Base-by-base conservation (phyloP, 257 asterid genomes). In the Penstemon davidsonii region DNA sequence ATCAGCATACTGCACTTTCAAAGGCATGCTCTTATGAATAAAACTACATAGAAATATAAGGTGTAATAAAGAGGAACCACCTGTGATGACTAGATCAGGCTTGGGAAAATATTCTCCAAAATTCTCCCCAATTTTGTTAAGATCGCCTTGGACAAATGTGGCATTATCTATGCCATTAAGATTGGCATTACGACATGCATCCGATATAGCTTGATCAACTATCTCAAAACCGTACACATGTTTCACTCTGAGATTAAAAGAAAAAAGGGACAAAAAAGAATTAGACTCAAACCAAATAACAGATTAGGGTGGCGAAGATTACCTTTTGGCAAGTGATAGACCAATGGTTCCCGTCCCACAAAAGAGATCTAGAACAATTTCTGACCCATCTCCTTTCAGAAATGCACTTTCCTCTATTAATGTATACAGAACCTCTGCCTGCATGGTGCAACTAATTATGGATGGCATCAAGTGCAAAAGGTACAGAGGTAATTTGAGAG, bases 291-390 rank as follows among this genome's bases (percentile, higher is more conserved):
- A 50, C 68, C 25, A 13, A 59, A 67, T 54, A 13, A 52, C 15
- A 67, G 77, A 47, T 64, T 55, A 53, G 54, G 52, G 19, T 67
- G 46, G 54, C 52, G 73, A 73, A 62, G 64, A 12, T 69, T 76
- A 90, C 98, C 84, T 92, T 73, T 75, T 86, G 62, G 98, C 98
- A 51, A 93, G 90, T 19, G 98, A 81, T 46, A 93, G 83, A 59
- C 98, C 98, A 53, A 93, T 93, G 68, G 98, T 93, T 78, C 98
- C 98, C 0, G 97, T 90, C 67, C 98, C 98, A 67, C 98, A 93
- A 75, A 93, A 93, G 69, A 93, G 91, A 82, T 93, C 98, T 15
- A 93, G 82, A 72, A 93, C 95, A 58, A 87, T 76, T 83, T 93
- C 98, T 13, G 97, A 88, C 25, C 94, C 89, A 80, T 90, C 95